Evolutionary conservation across 1,139 yeast genomes (phyloP), one percentile per base, ranked within the genome.

Genomic region (Scheffersomyces illinoinensis): DNA sequence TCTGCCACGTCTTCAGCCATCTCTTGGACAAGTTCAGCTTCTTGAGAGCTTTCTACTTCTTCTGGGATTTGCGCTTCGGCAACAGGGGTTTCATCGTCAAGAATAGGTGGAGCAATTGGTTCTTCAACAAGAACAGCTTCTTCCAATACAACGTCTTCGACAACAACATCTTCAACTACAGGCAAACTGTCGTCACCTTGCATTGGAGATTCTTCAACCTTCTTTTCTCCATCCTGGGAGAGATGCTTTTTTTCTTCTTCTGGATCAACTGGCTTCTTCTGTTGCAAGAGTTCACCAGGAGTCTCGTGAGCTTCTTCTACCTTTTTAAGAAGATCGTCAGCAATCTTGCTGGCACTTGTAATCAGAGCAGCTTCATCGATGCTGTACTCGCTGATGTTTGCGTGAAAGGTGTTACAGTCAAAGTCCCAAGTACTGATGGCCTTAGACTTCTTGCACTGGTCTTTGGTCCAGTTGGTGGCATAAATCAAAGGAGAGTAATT

Each of bases 401-500:
- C 69, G 57, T 81, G 81, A 78, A 84, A 91, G 21, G 80, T 69
- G 63, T 77, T 77, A 76, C 99, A 95, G 69, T 88, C 90, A 71
- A 88, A 95, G 79, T 95, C 99, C 99, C 97, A 91, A 17, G 84
- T 78, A 20, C 79, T 71, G 26, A 90, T 66, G 67, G 87, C 77
- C 75, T 87, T 87, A 56, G 93, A 77, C 53, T 82, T 76, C 60
- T 79, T 76, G 76, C 99, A 95, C 60, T 83, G 76, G 24, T 73
- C 74, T 67, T 82, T 83, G 54, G 97, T 90, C 98, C 98, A 93
- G 60, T 86, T 84, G n/a, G 83, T 68, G 55, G 90, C 99, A 69
- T 92, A 91, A 58, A 90, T 85, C 68, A 95, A 77, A 50, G 98
- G 89, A 4, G 91, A 83, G 76, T 89, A 90, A 64, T 81, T 76